phyloP scores from a whole-genome alignment of 352 stramenopile genomes.

The Phytopythium ostracodes region DNA sequence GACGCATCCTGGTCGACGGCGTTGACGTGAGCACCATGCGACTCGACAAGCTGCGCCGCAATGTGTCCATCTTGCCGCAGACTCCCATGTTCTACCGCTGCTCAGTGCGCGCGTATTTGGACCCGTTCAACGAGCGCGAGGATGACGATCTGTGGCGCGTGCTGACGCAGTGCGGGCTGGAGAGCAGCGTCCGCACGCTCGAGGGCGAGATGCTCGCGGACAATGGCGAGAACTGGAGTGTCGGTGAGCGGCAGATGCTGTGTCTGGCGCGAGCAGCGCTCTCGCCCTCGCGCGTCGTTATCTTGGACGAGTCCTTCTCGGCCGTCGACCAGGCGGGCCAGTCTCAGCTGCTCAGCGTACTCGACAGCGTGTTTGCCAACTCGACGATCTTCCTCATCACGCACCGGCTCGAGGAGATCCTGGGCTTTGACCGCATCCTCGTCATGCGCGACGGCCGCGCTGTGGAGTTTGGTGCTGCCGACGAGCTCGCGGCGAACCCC shows the following conservation, averaged over 20 bases:
- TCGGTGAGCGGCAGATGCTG: constrained; percentile 95
- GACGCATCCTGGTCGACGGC: constrained; percentile 86
- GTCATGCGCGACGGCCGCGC: constrained; percentile 29
- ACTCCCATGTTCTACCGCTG: constrained; percentile 94
- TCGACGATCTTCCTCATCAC: constrained; percentile 97
- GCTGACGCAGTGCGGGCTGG: constrained; percentile 35
- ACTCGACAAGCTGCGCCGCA: constrained; percentile 36
- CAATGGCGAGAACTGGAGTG: constrained; percentile 93
- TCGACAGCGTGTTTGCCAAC: constrained; percentile 84
- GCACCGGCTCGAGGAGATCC: constrained; percentile 92
- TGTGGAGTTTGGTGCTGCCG: constrained; percentile 35
- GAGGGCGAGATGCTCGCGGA: constrained; percentile 50
- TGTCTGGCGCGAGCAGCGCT: constrained; percentile 95
- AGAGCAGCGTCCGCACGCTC: constrained; percentile 25
- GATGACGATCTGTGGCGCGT: constrained; percentile 52
- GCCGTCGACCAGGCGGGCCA: constrained; percentile 58
- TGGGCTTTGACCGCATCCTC: constrained; percentile 31
- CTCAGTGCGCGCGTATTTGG: constrained; percentile 89
- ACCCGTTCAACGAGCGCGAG: constrained; percentile 79
- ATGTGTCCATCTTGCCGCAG: constrained; percentile 74
- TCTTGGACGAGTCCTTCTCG: constrained; percentile 89
- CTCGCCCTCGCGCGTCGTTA: constrained; percentile 75
- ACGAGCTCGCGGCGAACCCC: constrained; percentile 33
- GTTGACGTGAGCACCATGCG: constrained; percentile 61
- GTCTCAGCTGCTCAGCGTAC: constrained; percentile 61